Evolutionary conservation across 805 yeast species (phyloP), one percentile per base, ranked within the genome.

Genomic region (Wickerhamiella cacticola): DNA sequence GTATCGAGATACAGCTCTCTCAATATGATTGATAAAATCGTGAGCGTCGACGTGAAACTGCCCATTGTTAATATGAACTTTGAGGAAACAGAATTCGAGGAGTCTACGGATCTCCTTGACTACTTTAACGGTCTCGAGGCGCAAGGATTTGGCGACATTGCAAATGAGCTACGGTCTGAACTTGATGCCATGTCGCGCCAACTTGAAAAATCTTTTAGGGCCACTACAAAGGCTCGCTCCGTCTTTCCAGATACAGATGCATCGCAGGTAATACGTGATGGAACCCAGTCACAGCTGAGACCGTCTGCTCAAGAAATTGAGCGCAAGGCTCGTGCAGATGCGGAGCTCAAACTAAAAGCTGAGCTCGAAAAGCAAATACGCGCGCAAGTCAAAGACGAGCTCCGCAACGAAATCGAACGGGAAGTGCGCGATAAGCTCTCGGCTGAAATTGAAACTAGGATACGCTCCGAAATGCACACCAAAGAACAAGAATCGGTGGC

Each of bases 1-100:
- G 52, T 71, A 3, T 67, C 70, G 46, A 79, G 76, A 47, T 82
- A 82, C 48, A 22, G 46, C 44, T 24, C 50, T 16, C 29, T 49
- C 15, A 54, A 53, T 8, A 44, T 57, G n/a, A 50, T 57, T 24
- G 55, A 56, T 10, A 44, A 41, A 15, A 23, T 45, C 16, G 25
- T 43, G 9, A 16, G 22, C 23, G 25, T 35, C 25, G 47, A 49
- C 21, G 41, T 45, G 22, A 41, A 52, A 19, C 41, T 56, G 41
- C 41, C 56, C n/a, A 9, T 9, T 6, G 45, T 41, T 10, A 54
- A 46, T 10, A 52, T 57, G 15, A 59, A 58, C 26, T 49, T 60
- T 16, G 51, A 50, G 15, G 41, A 50, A 5, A 41, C 45, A 8
- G 41, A 45, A 10, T 43, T 50, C 6, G 50, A 47, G 15, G 50